Base-by-base conservation (phyloP, 2,329 filamentous ascomycete genomes). In the Rosellinia necatrix region DNA sequence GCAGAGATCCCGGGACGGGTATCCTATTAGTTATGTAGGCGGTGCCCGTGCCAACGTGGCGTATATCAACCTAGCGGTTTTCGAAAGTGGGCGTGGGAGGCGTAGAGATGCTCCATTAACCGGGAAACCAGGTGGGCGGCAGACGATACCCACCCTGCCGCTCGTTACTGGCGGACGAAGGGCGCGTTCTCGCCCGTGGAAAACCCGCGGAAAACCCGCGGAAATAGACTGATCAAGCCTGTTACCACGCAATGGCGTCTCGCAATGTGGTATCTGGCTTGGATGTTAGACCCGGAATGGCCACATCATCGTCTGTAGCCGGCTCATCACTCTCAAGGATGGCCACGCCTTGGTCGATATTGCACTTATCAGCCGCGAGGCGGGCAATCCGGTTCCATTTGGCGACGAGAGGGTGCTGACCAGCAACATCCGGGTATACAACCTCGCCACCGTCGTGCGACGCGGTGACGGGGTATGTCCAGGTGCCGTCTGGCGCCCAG, bases 401-500 rank as follows among this genome's bases (percentile, higher is more conserved):
- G 55, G 64, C 71, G 34, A 92, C 69, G 46, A 91, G 62, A 32
- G 90, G 90, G 72, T 92, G 90, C 22, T 83, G 80, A 34, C 75
- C 76, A 1, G 87, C 88, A 41, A 92, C 82, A 67, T 87, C 81
- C 32, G 76, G 71, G 63, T 89, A 87, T 0, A 54, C 6, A 8
- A 66, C 46, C 4, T 72, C 70, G 6, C 71, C 75, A 5, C 70
- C 67, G 6, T 55, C 56, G 17, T 57, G 44, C 10, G 59, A 35
- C 1, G 47, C 60, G 15, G 72, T 67, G 25, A 89, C 81, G 1
- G 80, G 74, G 70, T 82, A 93, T 64, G 75, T 85, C 88, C 88
- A 92, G 34, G 86, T 83, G 0, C 89, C 90, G 67, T 91, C 87
- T 9, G 80, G 74, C 3, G 82, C 81, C 78, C 90, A 90, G 71